These are phyloP conservation scores for Trypanosoma avium DNA, from an alignment of 208 protist genomes.

Conservation along the genomic window DNA sequence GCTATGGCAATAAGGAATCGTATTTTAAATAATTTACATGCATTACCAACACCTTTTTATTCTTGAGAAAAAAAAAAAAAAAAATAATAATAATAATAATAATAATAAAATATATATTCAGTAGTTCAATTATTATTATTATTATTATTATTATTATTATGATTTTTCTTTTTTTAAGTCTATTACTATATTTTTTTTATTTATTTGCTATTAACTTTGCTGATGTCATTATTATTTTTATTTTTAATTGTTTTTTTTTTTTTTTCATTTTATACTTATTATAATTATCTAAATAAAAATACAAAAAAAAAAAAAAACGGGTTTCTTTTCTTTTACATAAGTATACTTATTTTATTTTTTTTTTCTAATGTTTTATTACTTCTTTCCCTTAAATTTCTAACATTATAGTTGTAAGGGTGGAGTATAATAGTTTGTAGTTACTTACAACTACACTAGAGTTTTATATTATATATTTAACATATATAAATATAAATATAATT, in stretches of 20 bases:
- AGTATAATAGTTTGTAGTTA: background rate
- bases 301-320: too few relatives aligned
- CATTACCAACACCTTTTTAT: conserved; percentile 6
- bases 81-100: background rate
- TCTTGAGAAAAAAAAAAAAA: background rate
- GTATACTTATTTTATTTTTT: background rate
- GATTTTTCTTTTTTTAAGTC: background rate
- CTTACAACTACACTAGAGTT: too few relatives aligned
- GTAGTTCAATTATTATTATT: background rate
- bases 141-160: conserved; percentile 1
- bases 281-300: too few relatives aligned
- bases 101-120: background rate
- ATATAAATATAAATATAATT: background rate
- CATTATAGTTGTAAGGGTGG: background rate
- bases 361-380: background rate
- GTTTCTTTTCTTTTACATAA: too few relatives aligned
- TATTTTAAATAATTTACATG: background rate
- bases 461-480: background rate
- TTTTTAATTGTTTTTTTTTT: too few relatives aligned
- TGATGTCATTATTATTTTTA: too few relatives aligned
- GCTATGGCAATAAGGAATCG: background rate
- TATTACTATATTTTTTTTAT: too few relatives aligned
- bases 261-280: too few relatives aligned
- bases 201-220: too few relatives aligned
- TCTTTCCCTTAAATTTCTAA: background rate